A percentile compares a stretch with the other conserved stretches of the same genome.
Evolutionary conservation across 345 rosid species (phyloP).

Genomic region (Geranium rotundifolium): DNA sequence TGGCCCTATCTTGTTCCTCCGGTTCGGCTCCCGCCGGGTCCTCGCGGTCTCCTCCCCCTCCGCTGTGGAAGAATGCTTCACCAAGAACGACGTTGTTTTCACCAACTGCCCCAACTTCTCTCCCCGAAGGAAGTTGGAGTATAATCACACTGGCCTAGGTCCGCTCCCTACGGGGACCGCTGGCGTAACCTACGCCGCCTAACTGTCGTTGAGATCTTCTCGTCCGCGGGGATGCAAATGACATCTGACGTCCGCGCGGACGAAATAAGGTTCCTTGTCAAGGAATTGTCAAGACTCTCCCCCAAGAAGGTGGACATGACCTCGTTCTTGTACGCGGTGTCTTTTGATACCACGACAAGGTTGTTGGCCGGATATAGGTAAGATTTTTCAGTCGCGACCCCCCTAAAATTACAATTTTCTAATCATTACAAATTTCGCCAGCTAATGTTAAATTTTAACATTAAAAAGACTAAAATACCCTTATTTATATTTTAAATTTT

Average conservation of each 20-base stretch:
- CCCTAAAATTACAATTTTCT: too few relatives aligned
- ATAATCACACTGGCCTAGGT: constrained; percentile 5
- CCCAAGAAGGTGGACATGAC: not conserved
- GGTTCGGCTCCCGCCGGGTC: constrained; percentile 14
- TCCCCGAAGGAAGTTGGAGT: constrained; percentile 1
- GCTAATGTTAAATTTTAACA: too few relatives aligned
- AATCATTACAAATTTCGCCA: too few relatives aligned
- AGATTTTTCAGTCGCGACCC: too few relatives aligned
- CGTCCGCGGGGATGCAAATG: constrained; percentile 7
- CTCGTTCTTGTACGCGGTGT: constrained; percentile 2
- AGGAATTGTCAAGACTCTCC: not conserved
- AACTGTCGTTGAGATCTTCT: constrained; percentile 19
- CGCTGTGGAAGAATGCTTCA: constrained; percentile 21
- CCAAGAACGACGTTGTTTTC: constrained; percentile 18
- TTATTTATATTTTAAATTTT: too few relatives aligned
- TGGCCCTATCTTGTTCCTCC: constrained; percentile 13
- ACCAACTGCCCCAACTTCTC: constrained; percentile 16
- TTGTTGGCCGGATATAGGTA: constrained; percentile 11
- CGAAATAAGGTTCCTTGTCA: constrained; percentile 11
- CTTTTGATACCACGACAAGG: constrained; percentile 12
- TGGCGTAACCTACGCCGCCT: constrained; percentile 26
- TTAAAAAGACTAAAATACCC: too few relatives aligned
- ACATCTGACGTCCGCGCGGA: constrained; percentile 7
- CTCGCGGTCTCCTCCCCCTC: constrained; percentile 18
- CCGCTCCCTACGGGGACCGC: constrained; percentile 11